These are phyloP conservation scores for Vigna trinervia DNA, from an alignment of 306 rosid species.

Conservation along the genomic window DNA sequence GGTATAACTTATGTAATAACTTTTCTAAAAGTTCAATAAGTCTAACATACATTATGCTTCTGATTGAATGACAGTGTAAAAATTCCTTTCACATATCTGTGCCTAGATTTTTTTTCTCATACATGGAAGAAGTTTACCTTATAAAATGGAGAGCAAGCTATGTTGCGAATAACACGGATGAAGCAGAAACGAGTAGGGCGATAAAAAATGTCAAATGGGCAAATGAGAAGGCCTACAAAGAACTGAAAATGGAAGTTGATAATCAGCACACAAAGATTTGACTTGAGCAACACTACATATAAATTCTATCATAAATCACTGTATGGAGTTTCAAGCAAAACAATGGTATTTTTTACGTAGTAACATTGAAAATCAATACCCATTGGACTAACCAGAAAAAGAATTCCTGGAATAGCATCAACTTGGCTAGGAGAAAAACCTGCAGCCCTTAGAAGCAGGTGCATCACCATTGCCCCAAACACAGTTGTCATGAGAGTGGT, in stretches of 20 bases:
- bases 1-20: too few species aligned
- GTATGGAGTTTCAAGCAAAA: not conserved
- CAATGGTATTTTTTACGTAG: not conserved
- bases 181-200: slow-evolving; percentile 88
- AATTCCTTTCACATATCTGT: too few species aligned
- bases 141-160: slow-evolving; percentile 79
- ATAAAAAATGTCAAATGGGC: slow-evolving; percentile 80
- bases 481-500: slow-evolving; percentile 76
- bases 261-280: slow-evolving; percentile 32
- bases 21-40: too few species aligned
- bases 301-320: not conserved
- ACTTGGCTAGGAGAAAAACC: slow-evolving; percentile 68
- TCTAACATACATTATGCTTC: too few species aligned
- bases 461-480: slow-evolving; percentile 81
- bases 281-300: not conserved
- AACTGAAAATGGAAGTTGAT: slow-evolving; percentile 52
- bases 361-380: not conserved
- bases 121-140: slow-evolving; percentile 55
- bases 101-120: not conserved
- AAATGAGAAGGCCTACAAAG: slow-evolving; percentile 59
- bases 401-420: slow-evolving; percentile 77
- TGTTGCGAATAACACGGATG: slow-evolving; percentile 79
- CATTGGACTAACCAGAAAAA: slow-evolving; percentile 65
- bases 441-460: slow-evolving; percentile 66
- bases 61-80: too few species aligned